A percentile compares a stretch with the other conserved stretches of the same genome.
Evolutionary conservation across 768 basidiomycete genomes (phyloP).

Genomic region (Termitomyces sp.): DNA sequence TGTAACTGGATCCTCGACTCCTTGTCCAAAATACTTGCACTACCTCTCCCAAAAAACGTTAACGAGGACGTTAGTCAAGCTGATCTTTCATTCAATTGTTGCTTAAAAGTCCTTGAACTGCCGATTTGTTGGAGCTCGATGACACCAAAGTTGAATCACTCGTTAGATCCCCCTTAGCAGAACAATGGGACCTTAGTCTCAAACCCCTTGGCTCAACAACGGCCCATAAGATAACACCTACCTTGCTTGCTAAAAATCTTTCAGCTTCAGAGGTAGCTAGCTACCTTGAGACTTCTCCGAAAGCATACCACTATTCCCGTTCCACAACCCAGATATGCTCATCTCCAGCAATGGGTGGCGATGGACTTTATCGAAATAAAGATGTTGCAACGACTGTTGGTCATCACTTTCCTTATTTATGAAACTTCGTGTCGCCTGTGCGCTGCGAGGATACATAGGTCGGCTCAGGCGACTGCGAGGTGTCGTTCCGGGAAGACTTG

Average conservation of each 20-base stretch:
- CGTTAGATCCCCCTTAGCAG: not conserved
- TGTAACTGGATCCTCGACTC: not conserved
- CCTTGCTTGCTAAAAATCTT: not conserved
- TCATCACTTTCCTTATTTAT: constrained; percentile 13
- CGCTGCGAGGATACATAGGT: constrained; percentile 20
- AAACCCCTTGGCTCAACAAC: not conserved
- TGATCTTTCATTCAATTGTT: too few relatives aligned
- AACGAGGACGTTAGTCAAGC: not conserved
- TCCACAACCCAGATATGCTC: not conserved
- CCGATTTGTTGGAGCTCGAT: constrained; percentile 1
- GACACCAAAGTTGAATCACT: not conserved
- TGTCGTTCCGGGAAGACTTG: constrained; percentile 1
- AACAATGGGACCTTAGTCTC: not conserved
- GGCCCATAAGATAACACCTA: constrained; percentile 1
- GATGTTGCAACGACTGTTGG: constrained; percentile 21
- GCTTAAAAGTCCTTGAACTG: not conserved
- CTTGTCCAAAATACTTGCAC: not conserved
- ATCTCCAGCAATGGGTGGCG: constrained; percentile 2
- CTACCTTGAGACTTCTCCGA: constrained; percentile 1
- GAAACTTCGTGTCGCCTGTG: constrained; percentile 21
- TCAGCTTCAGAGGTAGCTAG: not conserved
- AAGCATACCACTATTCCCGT: constrained; percentile 4
- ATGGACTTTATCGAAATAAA: constrained; percentile 23
- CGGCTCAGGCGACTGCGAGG: constrained; percentile 17
- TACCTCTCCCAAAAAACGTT: not conserved